phyloP scores from a whole-genome alignment of 179 eudicot genomes.

The Nepenthes alata region DNA sequence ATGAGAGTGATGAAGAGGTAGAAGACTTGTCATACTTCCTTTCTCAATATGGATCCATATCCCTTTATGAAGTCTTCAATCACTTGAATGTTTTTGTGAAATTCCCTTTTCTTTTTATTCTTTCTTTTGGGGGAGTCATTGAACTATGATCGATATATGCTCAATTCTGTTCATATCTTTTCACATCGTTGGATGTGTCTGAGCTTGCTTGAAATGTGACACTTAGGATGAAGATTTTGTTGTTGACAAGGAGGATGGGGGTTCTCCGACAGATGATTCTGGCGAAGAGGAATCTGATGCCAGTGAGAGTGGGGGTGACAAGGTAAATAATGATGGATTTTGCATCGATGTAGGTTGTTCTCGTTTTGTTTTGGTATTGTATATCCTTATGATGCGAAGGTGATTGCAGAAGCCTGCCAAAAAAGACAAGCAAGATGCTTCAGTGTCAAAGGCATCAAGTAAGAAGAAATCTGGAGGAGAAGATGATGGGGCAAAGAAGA shows the following conservation, averaged over 20 bases:
- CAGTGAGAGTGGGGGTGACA: constrained; percentile 54
- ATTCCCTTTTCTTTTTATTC: neutral
- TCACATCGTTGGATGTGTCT: neutral
- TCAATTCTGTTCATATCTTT: neutral
- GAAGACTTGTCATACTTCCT: neutral
- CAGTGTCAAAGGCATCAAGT: constrained; percentile 44
- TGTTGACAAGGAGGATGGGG: constrained; percentile 69
- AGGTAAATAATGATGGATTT: constrained; percentile 29
- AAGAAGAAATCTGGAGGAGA: constrained; percentile 59
- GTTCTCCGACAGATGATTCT: constrained; percentile 93
- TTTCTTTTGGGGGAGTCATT: neutral
- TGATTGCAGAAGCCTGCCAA: constrained; percentile 53
- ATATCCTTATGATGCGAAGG: neutral
- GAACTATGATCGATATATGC: no score
- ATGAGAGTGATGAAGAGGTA: constrained; percentile 97
- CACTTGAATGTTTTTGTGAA: no score
- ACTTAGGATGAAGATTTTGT: constrained; percentile 83
- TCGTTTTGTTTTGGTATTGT: constrained; percentile 2
- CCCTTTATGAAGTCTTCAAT: no score
- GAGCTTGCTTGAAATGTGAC: neutral
- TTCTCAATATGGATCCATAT: no score
- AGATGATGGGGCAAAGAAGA: constrained; percentile 66
- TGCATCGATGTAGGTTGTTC: neutral
- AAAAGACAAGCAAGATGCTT: constrained; percentile 57
- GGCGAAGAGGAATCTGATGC: constrained; percentile 72